These are phyloP conservation scores for Citrus hindsii DNA, from an alignment of 345 rosid species.

Conservation along the genomic window DNA sequence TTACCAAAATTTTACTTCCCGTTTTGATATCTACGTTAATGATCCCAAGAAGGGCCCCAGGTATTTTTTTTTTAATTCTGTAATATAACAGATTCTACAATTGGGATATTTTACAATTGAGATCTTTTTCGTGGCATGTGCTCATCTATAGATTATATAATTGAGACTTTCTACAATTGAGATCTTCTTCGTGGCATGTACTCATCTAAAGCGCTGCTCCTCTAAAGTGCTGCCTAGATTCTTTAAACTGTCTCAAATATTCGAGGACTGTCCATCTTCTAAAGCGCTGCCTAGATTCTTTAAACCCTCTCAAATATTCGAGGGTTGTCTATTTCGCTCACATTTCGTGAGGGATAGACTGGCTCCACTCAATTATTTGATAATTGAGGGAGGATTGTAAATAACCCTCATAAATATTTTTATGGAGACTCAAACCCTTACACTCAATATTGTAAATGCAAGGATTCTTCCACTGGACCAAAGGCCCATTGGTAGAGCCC, in stretches of 20 bases:
- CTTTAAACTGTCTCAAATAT: no score
- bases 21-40: neutral
- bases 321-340: rapidly evolving
- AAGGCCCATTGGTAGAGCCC: rapidly evolving
- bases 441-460: rapidly evolving
- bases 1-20: neutral
- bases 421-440: rapidly evolving
- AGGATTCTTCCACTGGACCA: rapidly evolving
- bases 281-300: no score
- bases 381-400: rapidly evolving
- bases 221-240: no score
- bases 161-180: no score
- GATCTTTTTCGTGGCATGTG: no score
- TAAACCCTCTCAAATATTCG: no score
- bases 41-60: neutral
- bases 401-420: no score
- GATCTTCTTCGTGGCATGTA: no score
- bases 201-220: no score
- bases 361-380: no score
- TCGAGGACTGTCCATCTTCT: rapidly evolving
- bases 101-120: rapidly evolving
- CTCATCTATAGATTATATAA: rapidly evolving
- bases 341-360: neutral
- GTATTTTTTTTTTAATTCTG: no score
- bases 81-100: rapidly evolving